Base-by-base conservation (phyloP, 2,329 filamentous ascomycete species). In the Cytospora leucostoma region DNA sequence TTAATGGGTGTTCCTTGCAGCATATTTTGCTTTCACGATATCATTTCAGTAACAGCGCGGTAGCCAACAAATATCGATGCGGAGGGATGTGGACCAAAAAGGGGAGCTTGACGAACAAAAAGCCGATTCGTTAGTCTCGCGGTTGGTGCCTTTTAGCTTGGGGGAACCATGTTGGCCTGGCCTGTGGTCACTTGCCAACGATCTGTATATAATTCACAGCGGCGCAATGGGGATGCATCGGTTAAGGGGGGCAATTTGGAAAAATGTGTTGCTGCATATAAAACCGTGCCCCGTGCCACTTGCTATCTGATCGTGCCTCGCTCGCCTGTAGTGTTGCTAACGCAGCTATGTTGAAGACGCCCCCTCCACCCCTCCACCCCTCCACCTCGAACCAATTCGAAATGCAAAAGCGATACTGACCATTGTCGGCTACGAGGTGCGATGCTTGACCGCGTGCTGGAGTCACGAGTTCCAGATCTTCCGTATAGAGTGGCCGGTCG, bases 201-300 rank as follows among this genome's bases (percentile, higher is more conserved):
- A 27, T n/a, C 40, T 64, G 62, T 64, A 64, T 40, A 53, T 64
- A 64, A 64, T 61, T 56, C n/a, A 55, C 35, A 44, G n/a, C 44
- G 44, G 44, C 44, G 44, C 56, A 44, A 47, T 7, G 54, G 33
- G 40, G 56, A n/a, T 21, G 38, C 27, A 27, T 27, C 27, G 27
- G 27, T 27, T 27, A 47, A 47, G 27, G 40, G 19, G 3, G 34
- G 32, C 37, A 32, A 44, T 51, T 15, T 35, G 37, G 34, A 52
- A 52, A 54, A 64, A 35, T 21, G n/a, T 10, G 38, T 47, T 35
- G 7, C n/a, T 21, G 6, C 7, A 12, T 19, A 10, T 6, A 8
- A 33, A 15, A 3, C 12, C 15, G 17, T 21, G 21, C 21, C 55
- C 38, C 44, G 55, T 21, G 55, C n/a, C 21, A 17, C 10, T 13